Evolutionary conservation across 805 yeast genomes (phyloP).

Genomic region (Ogataea glucozyma): DNA sequence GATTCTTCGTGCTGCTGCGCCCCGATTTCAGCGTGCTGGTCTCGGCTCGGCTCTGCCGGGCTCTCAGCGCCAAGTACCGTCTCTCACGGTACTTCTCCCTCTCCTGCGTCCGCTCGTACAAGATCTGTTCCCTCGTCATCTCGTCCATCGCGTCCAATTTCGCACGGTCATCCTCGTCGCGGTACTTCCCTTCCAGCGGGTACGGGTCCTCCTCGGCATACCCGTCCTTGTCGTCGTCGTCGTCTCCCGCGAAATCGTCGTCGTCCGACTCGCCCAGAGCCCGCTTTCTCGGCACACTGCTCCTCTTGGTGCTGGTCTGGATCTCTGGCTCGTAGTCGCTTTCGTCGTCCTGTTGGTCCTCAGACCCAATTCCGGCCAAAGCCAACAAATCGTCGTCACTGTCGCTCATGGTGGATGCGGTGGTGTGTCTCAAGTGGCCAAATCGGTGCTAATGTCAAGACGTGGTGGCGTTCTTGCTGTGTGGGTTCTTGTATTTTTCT

Average conservation of each 20-base stretch:
- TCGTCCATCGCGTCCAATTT: slow-evolving; percentile 76
- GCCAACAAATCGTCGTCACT: slow-evolving; percentile 96
- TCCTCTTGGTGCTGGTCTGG: slow-evolving; percentile 29
- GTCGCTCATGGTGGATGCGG: slow-evolving; percentile 68
- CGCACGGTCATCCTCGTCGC: slow-evolving; percentile 74
- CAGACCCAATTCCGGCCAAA: slow-evolving; percentile 79
- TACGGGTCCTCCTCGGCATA: slow-evolving; percentile 67
- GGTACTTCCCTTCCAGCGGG: slow-evolving; percentile 90
- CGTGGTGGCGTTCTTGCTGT: too few relatives aligned
- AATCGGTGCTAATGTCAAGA: too few relatives aligned
- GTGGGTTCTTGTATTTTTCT: too few relatives aligned
- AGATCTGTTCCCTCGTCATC: slow-evolving; percentile 84
- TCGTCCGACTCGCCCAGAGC: slow-evolving; percentile 37
- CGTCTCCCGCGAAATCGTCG: slow-evolving; percentile 23
- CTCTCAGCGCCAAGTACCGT: slow-evolving; percentile 79
- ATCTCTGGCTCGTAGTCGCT: slow-evolving; percentile 40
- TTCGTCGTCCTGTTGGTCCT: slow-evolving; percentile 38
- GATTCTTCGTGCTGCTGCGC: slow-evolving; percentile 25
- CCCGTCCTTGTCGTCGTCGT: slow-evolving; percentile 40
- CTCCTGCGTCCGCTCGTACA: slow-evolving; percentile 91
- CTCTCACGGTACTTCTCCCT: slow-evolving; percentile 87
- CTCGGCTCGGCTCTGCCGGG: slow-evolving; percentile 53
- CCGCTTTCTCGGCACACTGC: slow-evolving; percentile 23
- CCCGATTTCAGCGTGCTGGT: slow-evolving; percentile 33
- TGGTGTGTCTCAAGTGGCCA: too few relatives aligned